Evolutionary conservation across 2,329 filamentous ascomycete genomes (phyloP), one percentile per base, ranked within the genome.

Genomic region (Xylariaceae sp.): DNA sequence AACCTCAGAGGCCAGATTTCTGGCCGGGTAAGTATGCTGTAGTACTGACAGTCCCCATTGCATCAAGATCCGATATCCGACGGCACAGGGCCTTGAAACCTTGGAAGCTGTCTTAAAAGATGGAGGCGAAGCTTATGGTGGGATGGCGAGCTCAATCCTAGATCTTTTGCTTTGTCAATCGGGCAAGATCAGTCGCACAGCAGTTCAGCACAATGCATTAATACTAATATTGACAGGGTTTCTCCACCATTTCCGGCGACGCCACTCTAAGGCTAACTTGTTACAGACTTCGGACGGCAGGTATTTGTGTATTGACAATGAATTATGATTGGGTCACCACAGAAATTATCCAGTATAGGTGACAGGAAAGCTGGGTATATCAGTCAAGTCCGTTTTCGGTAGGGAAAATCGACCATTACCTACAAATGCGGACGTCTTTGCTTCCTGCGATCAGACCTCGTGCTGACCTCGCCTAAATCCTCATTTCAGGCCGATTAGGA

Each of bases 1-100:
- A 52, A 62, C 55, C 57, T 61, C 62, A 64, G 58, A 60, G 60
- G 63, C 59, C 59, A 24, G 35, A 15, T 53, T 49, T 50, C 26
- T n/a, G 35, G 30, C 36, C 45, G 21, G 21, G 35, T 36, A 29
- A 30, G 37, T 33, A 35, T 39, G 47, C 23, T 50, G n/a, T 51
- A 24, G 47, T 50, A 50, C 43, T 49, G 44, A 59, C 53, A 53
- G 53, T 58, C 43, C 51, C 44, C 49, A 18, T 55, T 39, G 44
- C 53, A 10, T 55, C 48, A 54, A 15, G 37, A 52, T 58, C 30
- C 57, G 50, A 57, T 51, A 56, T 50, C 55, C 57, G 43, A 52
- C 48, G 53, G 36, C 51, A 44, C 20, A n/a, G n/a, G 29, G 40
- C 39, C 11, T 40, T 29, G 27, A 27, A 45, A 45, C 41, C 15